Conservation (phyloP, 139 green algal species). For the Prasinococcaceae sp. region DNA sequence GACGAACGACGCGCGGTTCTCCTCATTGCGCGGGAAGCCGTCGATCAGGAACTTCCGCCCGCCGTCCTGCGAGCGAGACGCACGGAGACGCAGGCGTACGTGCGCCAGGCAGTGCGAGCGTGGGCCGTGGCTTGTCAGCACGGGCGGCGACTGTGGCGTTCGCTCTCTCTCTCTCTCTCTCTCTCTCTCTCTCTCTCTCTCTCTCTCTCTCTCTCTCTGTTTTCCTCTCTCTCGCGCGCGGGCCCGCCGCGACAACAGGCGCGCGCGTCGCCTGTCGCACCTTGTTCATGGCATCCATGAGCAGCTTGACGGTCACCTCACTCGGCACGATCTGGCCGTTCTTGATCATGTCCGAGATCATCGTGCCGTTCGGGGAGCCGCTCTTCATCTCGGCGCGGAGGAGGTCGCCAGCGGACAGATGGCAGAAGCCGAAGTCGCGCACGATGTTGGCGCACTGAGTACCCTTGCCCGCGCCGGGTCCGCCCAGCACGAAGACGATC, state of each 20-base stretch:
- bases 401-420: conserved; percentile 83
- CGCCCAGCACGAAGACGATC: conserved; percentile 59
- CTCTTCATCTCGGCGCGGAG: conserved; percentile 75
- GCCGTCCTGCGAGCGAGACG: too few species aligned
- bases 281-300: conserved; percentile 77
- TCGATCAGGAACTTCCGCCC: conserved; percentile 75
- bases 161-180: too few species aligned
- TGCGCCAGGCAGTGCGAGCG: too few species aligned
- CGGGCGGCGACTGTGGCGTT: too few species aligned
- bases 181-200: too few species aligned
- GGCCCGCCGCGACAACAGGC: too few species aligned
- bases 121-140: too few species aligned
- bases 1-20: conserved; percentile 78
- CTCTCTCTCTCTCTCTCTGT: too few species aligned
- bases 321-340: conserved; percentile 81
- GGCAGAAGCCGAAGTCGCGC: conserved; percentile 59
- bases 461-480: conserved; percentile 74
- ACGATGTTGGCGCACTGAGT: conserved; percentile 74
- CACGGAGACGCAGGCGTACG: too few species aligned
- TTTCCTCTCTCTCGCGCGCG: too few species aligned
- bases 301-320: conserved; percentile 69
- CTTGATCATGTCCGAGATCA: conserved; percentile 87
- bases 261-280: too few species aligned
- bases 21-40: conserved; percentile 82
- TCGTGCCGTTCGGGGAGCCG: conserved; percentile 65